Conservation (phyloP, 257 asterid genomes). For the Solanum sparsipilum region DNA sequence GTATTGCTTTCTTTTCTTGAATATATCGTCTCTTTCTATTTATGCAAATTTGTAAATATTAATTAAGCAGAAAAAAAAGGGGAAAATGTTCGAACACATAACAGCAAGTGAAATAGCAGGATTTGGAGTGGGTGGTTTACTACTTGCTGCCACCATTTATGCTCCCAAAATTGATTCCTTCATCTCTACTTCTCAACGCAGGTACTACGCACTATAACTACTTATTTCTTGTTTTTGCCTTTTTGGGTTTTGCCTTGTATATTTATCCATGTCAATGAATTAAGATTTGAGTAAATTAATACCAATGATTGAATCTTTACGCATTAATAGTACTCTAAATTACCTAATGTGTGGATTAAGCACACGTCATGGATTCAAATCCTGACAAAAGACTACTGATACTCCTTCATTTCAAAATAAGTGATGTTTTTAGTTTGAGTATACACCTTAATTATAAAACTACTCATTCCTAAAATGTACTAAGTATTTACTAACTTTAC, state of each 20-base stretch:
- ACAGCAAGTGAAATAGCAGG: slow-evolving; percentile 88
- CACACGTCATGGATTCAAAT: background rate
- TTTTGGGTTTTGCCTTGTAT: background rate
- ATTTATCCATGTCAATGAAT: background rate
- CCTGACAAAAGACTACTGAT: background rate
- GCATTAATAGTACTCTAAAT: too few relatives aligned
- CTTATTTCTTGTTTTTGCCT: background rate
- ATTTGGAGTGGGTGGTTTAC: slow-evolving; percentile 69
- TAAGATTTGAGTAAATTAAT: background rate
- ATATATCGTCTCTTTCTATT: background rate
- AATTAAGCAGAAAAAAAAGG: background rate
- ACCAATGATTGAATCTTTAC: background rate
- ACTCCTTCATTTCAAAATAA: too few relatives aligned
- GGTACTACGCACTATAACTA: slow-evolving; percentile 19
- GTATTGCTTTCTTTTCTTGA: background rate
- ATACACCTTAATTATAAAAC: too few relatives aligned
- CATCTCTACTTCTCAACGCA: slow-evolving; percentile 76
- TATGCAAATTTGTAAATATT: background rate
- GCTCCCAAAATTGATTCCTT: slow-evolving; percentile 77
- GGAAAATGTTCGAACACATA: slow-evolving; percentile 65
- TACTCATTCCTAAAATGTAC: background rate
- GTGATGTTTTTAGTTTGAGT: background rate
- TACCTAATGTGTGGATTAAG: background rate
- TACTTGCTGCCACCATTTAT: slow-evolving; percentile 67
- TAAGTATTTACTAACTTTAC: too few relatives aligned